Percentiles rank a stretch among this genome's conserved stretches.
Evolutionary conservation across 352 stramenopile genomes (phyloP).

Genomic region (Plasmopara viticola): DNA sequence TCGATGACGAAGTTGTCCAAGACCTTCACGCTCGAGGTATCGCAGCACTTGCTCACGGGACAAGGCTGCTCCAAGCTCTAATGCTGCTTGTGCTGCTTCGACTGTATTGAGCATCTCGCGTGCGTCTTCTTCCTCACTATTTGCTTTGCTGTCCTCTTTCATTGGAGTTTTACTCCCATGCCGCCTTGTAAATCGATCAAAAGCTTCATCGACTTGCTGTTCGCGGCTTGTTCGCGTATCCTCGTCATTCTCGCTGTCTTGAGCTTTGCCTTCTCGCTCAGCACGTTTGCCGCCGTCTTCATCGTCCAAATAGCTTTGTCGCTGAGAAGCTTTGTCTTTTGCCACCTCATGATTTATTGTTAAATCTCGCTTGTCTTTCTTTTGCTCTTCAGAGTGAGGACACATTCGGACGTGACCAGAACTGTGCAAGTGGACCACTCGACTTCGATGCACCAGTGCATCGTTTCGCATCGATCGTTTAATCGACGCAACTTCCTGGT

Average conservation of each 20-base stretch:
- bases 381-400: slow-evolving; percentile 16
- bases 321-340: not conserved
- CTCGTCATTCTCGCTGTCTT: slow-evolving; percentile 19
- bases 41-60: slow-evolving; percentile 56
- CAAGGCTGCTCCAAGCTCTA: slow-evolving; percentile 57
- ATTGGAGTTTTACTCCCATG: not conserved
- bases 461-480: slow-evolving; percentile 36
- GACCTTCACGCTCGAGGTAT: slow-evolving; percentile 39
- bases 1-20: slow-evolving; percentile 35
- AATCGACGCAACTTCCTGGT: slow-evolving; percentile 19
- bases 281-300: slow-evolving; percentile 11
- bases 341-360: not conserved
- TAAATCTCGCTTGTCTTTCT: not conserved
- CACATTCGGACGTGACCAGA: slow-evolving; percentile 66
- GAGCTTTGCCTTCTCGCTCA: slow-evolving; percentile 24
- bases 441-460: slow-evolving; percentile 42
- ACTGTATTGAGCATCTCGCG: slow-evolving; percentile 28
- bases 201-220: slow-evolving; percentile 20
- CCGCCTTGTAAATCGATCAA: slow-evolving; percentile 24
- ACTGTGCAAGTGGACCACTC: slow-evolving; percentile 67
- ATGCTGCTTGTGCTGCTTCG: slow-evolving; percentile 58
- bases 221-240: slow-evolving; percentile 15
- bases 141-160: slow-evolving; percentile 13
- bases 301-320: not conserved
- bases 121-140: slow-evolving; percentile 27